These are phyloP conservation scores for Scedosporium minutisporum DNA, from an alignment of 2,329 filamentous ascomycete species.

Conservation along the genomic window DNA sequence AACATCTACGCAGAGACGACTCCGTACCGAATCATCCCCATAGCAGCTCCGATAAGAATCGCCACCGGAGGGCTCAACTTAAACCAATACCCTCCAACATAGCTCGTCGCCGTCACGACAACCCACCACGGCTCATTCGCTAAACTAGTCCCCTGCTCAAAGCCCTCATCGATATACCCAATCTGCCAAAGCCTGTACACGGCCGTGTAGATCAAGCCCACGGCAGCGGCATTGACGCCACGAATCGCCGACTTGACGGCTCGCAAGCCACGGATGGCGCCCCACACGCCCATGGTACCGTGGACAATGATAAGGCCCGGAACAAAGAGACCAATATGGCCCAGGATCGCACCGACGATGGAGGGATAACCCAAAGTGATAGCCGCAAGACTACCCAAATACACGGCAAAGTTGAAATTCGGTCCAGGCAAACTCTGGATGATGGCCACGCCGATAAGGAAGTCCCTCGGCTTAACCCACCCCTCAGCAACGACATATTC, in stretches of 20 bases:
- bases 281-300: slow-evolving; percentile 47
- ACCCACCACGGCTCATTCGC: slow-evolving; percentile 55
- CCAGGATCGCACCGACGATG: slow-evolving; percentile 27
- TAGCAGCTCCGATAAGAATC: slow-evolving; percentile 22
- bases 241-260: slow-evolving; percentile 40
- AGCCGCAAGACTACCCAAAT: slow-evolving; percentile 40
- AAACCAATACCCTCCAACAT: slow-evolving; percentile 23
- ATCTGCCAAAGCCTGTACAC: slow-evolving; percentile 56
- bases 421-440: slow-evolving; percentile 56
- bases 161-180: slow-evolving; percentile 43
- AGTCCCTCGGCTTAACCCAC: slow-evolving; percentile 62
- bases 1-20: slow-evolving; percentile 13
- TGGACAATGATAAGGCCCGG: slow-evolving; percentile 40
- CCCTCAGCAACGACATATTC: slow-evolving; percentile 56
- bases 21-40: slow-evolving; percentile 24
- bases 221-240: slow-evolving; percentile 50
- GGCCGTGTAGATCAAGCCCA: slow-evolving; percentile 54
- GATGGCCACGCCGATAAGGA: slow-evolving; percentile 62
- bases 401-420: slow-evolving; percentile 44
- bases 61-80: slow-evolving; percentile 20
- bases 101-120: slow-evolving; percentile 39
- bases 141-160: slow-evolving; percentile 39
- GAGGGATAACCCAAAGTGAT: slow-evolving; percentile 23
- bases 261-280: slow-evolving; percentile 31
- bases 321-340: slow-evolving; percentile 41